phyloP scores from a whole-genome alignment of 108 stramenopile genomes.

The Parmales sp. region DNA sequence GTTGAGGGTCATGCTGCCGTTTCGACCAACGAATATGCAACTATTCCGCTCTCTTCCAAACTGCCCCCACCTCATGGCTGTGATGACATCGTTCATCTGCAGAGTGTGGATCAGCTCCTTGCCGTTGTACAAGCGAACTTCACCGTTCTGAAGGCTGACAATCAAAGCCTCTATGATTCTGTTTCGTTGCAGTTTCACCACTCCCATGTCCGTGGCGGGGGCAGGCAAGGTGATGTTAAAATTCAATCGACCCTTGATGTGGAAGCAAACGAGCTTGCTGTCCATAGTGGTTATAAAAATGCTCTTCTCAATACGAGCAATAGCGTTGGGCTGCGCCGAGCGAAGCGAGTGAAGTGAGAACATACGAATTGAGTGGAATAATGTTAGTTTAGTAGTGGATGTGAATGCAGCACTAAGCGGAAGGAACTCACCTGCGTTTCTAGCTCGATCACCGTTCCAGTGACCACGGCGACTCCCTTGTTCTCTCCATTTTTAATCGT shows the following conservation, averaged over 20 bases:
- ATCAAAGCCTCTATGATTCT: slow-evolving; percentile 17
- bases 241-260: slow-evolving; percentile 33
- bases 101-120: slow-evolving; percentile 36
- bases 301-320: slow-evolving; percentile 25
- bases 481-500: slow-evolving; percentile 36
- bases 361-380: not conserved
- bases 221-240: slow-evolving; percentile 25
- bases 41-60: slow-evolving; percentile 39
- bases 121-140: slow-evolving; percentile 36
- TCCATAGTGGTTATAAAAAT: slow-evolving; percentile 42
- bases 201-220: slow-evolving; percentile 28
- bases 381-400: too few relatives aligned
- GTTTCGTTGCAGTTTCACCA: not conserved
- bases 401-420: too few relatives aligned
- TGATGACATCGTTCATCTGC: slow-evolving; percentile 17
- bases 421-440: slow-evolving; percentile 30
- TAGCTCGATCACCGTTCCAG: slow-evolving; percentile 29
- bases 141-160: slow-evolving; percentile 36
- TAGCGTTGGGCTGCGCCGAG: slow-evolving; percentile 14
- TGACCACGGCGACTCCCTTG: slow-evolving; percentile 24
- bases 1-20: slow-evolving; percentile 36
- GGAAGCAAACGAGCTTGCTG: slow-evolving; percentile 24
- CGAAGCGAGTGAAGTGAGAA: not conserved
- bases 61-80: slow-evolving; percentile 34
- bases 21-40: slow-evolving; percentile 25